Evolutionary conservation across 805 yeast species (phyloP).

Genomic region (Candida golubevii): DNA sequence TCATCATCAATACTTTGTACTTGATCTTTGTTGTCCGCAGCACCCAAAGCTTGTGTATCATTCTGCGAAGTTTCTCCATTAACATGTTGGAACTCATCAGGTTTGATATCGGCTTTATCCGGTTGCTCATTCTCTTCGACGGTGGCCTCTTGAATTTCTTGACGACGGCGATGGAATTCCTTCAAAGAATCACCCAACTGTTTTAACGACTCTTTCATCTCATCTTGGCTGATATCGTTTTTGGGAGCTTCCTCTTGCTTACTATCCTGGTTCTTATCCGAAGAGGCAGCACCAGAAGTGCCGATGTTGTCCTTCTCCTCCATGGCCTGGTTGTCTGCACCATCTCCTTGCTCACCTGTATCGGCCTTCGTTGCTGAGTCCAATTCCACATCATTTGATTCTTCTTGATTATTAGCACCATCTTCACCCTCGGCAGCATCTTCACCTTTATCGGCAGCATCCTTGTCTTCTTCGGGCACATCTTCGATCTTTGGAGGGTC

Average conservation of each 20-base stretch:
- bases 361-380: conserved; percentile 60
- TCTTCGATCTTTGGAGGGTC: conserved; percentile 24
- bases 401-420: conserved; percentile 42
- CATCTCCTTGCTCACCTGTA: conserved; percentile 57
- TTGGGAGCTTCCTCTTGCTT: conserved; percentile 37
- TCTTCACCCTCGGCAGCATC: conserved; percentile 51
- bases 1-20: conserved; percentile 72
- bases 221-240: conserved; percentile 55
- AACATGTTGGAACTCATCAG: conserved; percentile 82
- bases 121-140: conserved; percentile 43
- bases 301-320: conserved; percentile 68
- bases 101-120: conserved; percentile 61
- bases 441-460: conserved; percentile 20
- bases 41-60: conserved; percentile 91
- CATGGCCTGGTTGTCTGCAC: conserved; percentile 51
- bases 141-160: conserved; percentile 74
- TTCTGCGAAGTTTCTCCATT: conserved; percentile 73
- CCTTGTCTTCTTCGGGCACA: conserved; percentile 36
- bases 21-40: conserved; percentile 72
- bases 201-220: conserved; percentile 72
- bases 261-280: conserved; percentile 35
- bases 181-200: conserved; percentile 89
- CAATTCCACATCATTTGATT: conserved; percentile 45
- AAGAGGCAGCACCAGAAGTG: conserved; percentile 51
- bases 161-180: conserved; percentile 85